Evolutionary conservation across 768 basidiomycete genomes (phyloP).

Genomic region (Suillus weaverae): DNA sequence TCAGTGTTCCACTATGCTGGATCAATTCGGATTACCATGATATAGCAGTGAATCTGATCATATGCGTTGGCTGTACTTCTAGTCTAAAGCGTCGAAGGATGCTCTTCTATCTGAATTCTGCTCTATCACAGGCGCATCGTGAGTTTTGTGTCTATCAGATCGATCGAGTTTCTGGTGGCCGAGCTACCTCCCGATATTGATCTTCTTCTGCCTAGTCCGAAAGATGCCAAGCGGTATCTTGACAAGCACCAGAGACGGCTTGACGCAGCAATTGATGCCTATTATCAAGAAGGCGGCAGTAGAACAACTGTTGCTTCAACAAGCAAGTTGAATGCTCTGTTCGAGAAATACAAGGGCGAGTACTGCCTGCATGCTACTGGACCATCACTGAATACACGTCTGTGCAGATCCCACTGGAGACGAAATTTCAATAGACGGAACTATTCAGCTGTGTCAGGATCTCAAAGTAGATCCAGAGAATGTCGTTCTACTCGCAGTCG

Average conservation of each 20-base stretch:
- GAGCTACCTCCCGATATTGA: slow-evolving; percentile 7
- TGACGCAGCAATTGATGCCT: slow-evolving; percentile 75
- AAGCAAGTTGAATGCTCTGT: slow-evolving; percentile 55
- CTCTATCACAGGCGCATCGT: slow-evolving; percentile 69
- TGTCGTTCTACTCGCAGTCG: slow-evolving; percentile 78
- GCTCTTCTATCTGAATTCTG: slow-evolving; percentile 59
- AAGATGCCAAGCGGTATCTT: slow-evolving; percentile 67
- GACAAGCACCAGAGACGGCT: slow-evolving; percentile 63
- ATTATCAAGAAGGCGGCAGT: slow-evolving; percentile 48
- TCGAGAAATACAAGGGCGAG: slow-evolving; percentile 69
- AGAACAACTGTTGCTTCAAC: slow-evolving; percentile 40
- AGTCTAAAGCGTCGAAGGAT: slow-evolving; percentile 39
- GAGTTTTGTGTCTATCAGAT: slow-evolving; percentile 32
- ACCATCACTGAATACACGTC: slow-evolving; percentile 4
- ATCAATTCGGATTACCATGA: not conserved
- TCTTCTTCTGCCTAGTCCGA: slow-evolving; percentile 25
- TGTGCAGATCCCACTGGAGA: slow-evolving; percentile 56
- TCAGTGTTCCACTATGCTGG: slow-evolving; percentile 15
- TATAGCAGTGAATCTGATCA: slow-evolving; percentile 3
- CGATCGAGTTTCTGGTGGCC: not conserved
- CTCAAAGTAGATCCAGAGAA: slow-evolving; percentile 74
- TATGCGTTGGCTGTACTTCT: slow-evolving; percentile 1
- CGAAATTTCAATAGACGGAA: slow-evolving; percentile 76
- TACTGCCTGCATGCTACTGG: slow-evolving; percentile 7
- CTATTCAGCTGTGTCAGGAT: slow-evolving; percentile 73